Evolutionary conservation across 805 yeast genomes (phyloP).

Genomic region (Geotrichum ghanense): DNA sequence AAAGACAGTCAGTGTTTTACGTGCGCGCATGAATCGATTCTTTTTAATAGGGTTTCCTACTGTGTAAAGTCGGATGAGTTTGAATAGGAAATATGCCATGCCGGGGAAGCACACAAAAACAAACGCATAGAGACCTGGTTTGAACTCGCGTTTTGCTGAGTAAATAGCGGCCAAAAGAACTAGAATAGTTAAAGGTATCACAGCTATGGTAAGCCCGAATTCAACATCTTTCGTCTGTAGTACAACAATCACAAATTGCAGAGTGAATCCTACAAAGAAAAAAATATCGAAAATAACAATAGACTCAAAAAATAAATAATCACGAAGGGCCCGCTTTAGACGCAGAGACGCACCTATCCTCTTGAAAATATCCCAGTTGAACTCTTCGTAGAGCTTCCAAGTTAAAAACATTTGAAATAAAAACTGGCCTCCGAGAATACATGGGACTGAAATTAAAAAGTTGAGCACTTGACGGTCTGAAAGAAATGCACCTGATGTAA

Average conservation of each 20-base stretch:
- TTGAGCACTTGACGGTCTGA: constrained; percentile 6
- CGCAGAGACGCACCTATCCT: constrained; percentile 34
- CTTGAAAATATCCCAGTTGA: constrained; percentile 37
- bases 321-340: constrained; percentile 28
- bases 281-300: constrained; percentile 33
- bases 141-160: constrained; percentile 28
- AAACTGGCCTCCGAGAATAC: constrained; percentile 29
- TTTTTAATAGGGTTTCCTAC: constrained; percentile 29
- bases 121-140: constrained; percentile 21
- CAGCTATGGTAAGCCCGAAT: constrained; percentile 36
- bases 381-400: constrained; percentile 28
- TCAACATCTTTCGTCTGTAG: constrained; percentile 30
- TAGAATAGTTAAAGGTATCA: constrained; percentile 33
- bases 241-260: constrained; percentile 38
- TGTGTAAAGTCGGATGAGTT: constrained; percentile 32
- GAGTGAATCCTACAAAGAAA: constrained; percentile 39
- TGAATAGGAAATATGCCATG: constrained; percentile 36
- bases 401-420: constrained; percentile 25
- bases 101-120: constrained; percentile 29
- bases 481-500: background rate
- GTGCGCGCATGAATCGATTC: constrained; percentile 31
- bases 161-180: constrained; percentile 29
- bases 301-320: constrained; percentile 27
- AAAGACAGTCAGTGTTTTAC: constrained; percentile 35
- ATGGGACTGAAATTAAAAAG: constrained; percentile 34